These are phyloP conservation scores for Peronospora tabacina DNA, from an alignment of 352 stramenopile genomes.

Conservation along the genomic window DNA sequence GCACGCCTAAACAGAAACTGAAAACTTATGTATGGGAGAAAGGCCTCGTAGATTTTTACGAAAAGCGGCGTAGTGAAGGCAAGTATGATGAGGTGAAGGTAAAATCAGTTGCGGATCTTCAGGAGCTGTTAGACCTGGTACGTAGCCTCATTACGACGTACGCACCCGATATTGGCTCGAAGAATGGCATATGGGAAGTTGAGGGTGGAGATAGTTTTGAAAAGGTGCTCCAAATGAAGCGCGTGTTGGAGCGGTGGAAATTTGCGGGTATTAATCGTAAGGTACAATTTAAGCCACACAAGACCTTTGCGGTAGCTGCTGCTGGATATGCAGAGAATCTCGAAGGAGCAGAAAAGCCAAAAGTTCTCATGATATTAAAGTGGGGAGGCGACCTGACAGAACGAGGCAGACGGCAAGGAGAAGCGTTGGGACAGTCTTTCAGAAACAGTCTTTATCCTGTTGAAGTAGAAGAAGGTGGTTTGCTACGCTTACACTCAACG, in stretches of 20 bases:
- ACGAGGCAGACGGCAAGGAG: constrained; percentile 93
- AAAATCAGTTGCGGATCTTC: constrained; percentile 70
- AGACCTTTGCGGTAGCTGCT: constrained; percentile 39
- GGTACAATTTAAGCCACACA: constrained; percentile 81
- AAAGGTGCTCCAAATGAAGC: constrained; percentile 93
- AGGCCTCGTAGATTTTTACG: constrained; percentile 80
- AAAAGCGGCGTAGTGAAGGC: constrained; percentile 51
- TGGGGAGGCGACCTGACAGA: constrained; percentile 99
- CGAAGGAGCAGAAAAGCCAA: constrained; percentile 46
- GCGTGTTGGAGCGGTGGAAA: constrained; percentile 95
- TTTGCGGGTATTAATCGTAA: constrained; percentile 98
- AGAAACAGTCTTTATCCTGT: constrained; percentile 85
- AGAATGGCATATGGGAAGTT: constrained; percentile 78
- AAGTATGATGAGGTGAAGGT: constrained; percentile 84
- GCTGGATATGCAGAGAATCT: constrained; percentile 19
- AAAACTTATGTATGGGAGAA: constrained; percentile 89
- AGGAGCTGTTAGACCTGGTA: constrained; percentile 74
- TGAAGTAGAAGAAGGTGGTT: constrained; percentile 88
- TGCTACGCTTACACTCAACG: constrained; percentile 97
- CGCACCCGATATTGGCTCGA: constrained; percentile 63
- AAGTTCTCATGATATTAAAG: constrained; percentile 99
- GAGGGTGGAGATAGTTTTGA: constrained; percentile 86
- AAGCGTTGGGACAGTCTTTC: constrained; percentile 91
- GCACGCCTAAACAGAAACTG: constrained; percentile 99
- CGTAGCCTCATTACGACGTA: constrained; percentile 80